Evolutionary conservation across 2,329 filamentous ascomycete genomes (phyloP).

Genomic region (Bimuria novae-zelandiae): DNA sequence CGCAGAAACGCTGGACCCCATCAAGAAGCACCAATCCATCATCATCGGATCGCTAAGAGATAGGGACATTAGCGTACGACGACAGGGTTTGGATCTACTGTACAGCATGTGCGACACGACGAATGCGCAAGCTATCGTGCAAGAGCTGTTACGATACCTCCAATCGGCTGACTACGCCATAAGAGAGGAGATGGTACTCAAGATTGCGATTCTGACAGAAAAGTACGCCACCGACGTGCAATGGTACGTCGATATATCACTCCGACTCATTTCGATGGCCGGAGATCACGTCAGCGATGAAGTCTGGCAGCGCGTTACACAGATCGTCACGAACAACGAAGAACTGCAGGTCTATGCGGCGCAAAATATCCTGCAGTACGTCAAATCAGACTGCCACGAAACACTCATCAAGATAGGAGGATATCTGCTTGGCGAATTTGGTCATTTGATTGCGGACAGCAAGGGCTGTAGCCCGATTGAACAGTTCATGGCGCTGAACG

Average conservation of each 20-base stretch:
- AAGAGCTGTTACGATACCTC: constrained; percentile 89
- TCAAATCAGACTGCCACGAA: constrained; percentile 96
- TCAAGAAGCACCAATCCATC: constrained; percentile 96
- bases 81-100: constrained; percentile 91
- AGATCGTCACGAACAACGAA: constrained; percentile 99
- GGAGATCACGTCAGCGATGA: constrained; percentile 98
- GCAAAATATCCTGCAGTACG: constrained; percentile 87
- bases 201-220: constrained; percentile 97
- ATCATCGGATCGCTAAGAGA: constrained; percentile 94
- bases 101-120: constrained; percentile 99
- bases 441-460: constrained; percentile 92
- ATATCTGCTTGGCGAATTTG: constrained; percentile 95
- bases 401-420: constrained; percentile 97
- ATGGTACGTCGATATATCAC: constrained; percentile 98
- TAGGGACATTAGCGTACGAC: constrained; percentile 92
- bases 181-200: constrained; percentile 97
- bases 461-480: constrained; percentile 94
- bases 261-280: constrained; percentile 92
- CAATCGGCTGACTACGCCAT: constrained; percentile 98
- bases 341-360: constrained; percentile 96
- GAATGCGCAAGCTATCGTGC: constrained; percentile 93
- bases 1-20: constrained; percentile 91
- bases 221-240: constrained; percentile 98
- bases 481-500: constrained; percentile 89
- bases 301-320: constrained; percentile 98